Evolutionary conservation across 2,329 filamentous ascomycete species (phyloP).

Genomic region (Penicillium capsulatum): DNA sequence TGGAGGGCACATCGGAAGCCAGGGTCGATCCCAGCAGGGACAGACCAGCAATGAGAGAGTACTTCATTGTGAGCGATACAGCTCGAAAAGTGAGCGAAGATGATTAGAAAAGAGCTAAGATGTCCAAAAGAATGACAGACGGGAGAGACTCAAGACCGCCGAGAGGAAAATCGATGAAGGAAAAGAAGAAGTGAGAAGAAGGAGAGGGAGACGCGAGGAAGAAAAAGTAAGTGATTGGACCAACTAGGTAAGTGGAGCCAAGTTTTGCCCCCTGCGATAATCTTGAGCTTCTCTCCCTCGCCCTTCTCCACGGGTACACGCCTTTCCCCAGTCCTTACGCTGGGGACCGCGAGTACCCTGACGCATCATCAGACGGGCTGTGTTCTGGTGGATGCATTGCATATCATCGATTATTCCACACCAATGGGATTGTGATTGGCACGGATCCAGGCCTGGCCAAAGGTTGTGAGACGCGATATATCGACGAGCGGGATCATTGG

Average conservation of each 20-base stretch:
- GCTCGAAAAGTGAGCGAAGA: conserved; percentile 13
- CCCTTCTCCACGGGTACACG: neutral
- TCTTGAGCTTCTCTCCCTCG: no score
- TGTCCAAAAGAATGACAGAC: conserved; percentile 8
- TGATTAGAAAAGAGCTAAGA: conserved; percentile 2
- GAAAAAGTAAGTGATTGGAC: conserved; percentile 2
- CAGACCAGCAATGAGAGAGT: conserved; percentile 49
- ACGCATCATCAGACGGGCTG: conserved; percentile 24
- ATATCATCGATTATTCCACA: conserved; percentile 10
- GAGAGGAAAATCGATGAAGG: neutral
- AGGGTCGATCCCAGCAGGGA: conserved; percentile 49
- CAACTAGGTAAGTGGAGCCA: conserved; percentile 2
- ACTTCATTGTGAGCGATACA: conserved; percentile 49
- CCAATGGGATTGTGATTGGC: conserved; percentile 8
- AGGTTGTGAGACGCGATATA: conserved; percentile 6
- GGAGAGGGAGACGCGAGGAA: neutral
- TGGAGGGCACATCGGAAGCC: conserved; percentile 53
- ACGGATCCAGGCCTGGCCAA: conserved; percentile 2
- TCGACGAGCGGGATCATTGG: conserved; percentile 6
- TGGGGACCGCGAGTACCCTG: neutral
- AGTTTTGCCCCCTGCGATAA: neutral
- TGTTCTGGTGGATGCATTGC: conserved; percentile 12
- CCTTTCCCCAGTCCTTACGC: neutral
- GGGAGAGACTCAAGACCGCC: conserved; percentile 1
- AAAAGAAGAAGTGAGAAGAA: conserved; percentile 7